Conservation (phyloP, 768 basidiomycete species). For the Boletus sp. region DNA sequence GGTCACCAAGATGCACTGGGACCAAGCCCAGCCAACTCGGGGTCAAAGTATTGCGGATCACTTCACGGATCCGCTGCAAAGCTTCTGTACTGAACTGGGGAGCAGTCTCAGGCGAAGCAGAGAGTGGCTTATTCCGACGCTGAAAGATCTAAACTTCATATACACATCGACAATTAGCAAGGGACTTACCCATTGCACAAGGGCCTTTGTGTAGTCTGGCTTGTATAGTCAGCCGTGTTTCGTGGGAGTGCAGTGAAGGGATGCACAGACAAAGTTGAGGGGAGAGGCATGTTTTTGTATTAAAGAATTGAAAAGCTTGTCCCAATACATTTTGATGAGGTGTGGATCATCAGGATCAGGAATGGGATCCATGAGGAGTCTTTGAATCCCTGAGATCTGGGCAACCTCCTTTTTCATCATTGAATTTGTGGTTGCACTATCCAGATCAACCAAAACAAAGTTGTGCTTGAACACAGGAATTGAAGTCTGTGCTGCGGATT, state of each 20-base stretch:
- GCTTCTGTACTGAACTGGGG: neutral
- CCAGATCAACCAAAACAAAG: neutral
- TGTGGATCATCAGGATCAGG: neutral
- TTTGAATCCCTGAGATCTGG: neutral
- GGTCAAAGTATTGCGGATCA: neutral
- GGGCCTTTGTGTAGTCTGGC: neutral
- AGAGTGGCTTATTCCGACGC: too few relatives aligned
- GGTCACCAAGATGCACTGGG: neutral
- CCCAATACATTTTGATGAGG: neutral
- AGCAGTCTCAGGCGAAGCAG: neutral
- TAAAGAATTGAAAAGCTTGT: neutral
- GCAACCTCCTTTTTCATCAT: neutral
- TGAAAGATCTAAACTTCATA: too few relatives aligned
- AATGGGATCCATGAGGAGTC: neutral
- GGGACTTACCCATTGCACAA: constrained; percentile 13
- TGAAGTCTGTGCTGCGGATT: neutral
- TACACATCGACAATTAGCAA: too few relatives aligned
- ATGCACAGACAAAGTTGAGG: neutral
- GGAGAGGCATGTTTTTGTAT: neutral
- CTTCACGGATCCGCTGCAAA: neutral
- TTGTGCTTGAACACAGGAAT: neutral
- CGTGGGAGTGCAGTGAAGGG: neutral
- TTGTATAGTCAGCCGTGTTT: too few relatives aligned
- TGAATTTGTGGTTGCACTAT: neutral
- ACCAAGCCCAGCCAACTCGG: too few relatives aligned